Evolutionary conservation across 805 yeast species (phyloP).

Genomic region (Hanseniaspora opuntiae): DNA sequence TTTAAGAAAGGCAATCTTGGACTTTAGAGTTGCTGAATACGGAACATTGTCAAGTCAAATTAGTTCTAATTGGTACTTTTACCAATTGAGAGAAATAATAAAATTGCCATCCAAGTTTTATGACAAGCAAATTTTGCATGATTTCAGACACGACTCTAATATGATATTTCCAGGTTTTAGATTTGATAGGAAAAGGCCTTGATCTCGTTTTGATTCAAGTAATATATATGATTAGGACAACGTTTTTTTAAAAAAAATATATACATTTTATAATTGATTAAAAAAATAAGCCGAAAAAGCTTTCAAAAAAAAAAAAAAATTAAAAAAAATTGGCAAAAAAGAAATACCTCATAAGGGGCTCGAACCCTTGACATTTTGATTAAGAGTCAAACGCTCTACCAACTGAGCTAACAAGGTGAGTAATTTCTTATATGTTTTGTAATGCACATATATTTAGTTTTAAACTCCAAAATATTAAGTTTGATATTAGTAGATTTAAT

Average conservation of each 20-base stretch:
- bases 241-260: neutral
- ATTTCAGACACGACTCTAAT: neutral
- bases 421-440: neutral
- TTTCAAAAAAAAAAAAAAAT: neutral
- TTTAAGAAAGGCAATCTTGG: neutral
- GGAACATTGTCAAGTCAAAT: neutral
- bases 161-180: neutral
- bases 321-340: neutral
- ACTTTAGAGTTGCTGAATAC: neutral
- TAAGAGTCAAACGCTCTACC: conserved; percentile 3
- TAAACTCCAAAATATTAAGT: no score
- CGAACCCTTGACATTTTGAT: conserved; percentile 3
- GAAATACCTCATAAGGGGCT: conserved; percentile 1
- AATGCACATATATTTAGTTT: no score
- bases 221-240: neutral
- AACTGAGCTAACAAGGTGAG: conserved; percentile 3
- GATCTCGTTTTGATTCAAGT: neutral
- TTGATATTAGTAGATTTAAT: no score
- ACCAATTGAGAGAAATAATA: neutral
- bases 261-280: no score
- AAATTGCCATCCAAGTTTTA: neutral
- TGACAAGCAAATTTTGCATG: neutral
- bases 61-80: neutral
- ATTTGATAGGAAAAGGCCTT: neutral
- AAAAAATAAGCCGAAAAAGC: no score